Base-by-base conservation (phyloP, 140 eudicot genomes). In the Bidens hawaiensis region DNA sequence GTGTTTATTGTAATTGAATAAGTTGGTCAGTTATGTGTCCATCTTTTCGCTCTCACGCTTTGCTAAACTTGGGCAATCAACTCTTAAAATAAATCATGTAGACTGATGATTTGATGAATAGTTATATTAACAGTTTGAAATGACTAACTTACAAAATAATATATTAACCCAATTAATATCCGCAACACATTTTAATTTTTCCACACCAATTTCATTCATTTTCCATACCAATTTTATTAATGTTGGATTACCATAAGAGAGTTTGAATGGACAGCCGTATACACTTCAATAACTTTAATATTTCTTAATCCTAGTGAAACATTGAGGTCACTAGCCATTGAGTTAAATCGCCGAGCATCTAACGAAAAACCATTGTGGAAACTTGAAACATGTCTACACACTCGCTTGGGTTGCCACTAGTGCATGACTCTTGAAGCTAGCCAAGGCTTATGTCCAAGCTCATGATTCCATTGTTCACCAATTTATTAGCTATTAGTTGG, bases 401-500 rank as follows among this genome's bases (percentile, higher is more conserved):
- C 83, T 79, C 6, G 15, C 43, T 36, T 33, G 58, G 49, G 75
- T 47, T 49, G 75, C 79, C 24, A 78, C 83, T 4, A 50, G 12
- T 36, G 10, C 12, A 4, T 36, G 43, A n/a, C 43, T 36, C 13
- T 36, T 13, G 43, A 36, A n/a, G 43, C 43, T 36, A 7, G 43
- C 43, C 15, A 36, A 36, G 43, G 43, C 15, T 36, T n/a, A 36
- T 36, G 64, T 79, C 18, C 73, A 63, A 8, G 65, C 83, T 54
- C 83, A 78, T 40, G 83, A 73, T 31, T 48, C 79, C 11, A 79
- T 65, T 59, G 40, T 62, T 63, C 83, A 78, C 69, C 76, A 78
- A 38, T 67, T 78, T 14, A 16, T 73, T 19, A 78, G 79, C 57
- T 79, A 78, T 38, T 78, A 79, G 79, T 78, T 2, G 26, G 70